These are phyloP conservation scores for Syncephalastrum contaminatum DNA, from an alignment of 371 early-diverging fungal species.

Conservation along the genomic window DNA sequence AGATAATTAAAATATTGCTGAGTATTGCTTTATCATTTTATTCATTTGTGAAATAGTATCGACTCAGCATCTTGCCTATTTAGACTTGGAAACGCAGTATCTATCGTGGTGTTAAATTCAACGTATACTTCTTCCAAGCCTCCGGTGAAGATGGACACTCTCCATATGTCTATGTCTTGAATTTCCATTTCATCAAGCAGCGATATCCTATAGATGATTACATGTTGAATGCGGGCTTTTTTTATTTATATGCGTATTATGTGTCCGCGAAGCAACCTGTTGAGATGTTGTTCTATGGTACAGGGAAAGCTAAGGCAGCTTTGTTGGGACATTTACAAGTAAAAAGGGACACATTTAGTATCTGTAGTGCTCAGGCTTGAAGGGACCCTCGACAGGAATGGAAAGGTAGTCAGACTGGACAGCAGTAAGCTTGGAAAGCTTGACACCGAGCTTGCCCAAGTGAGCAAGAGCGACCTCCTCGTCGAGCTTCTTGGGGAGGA, in stretches of 20 bases:
- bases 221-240: constrained; percentile 38
- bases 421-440: constrained; percentile 73
- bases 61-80: too few relatives aligned
- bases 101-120: too few relatives aligned
- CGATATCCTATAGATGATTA: constrained; percentile 2
- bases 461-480: constrained; percentile 98
- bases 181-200: neutral
- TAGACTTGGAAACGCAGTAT: too few relatives aligned
- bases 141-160: too few relatives aligned
- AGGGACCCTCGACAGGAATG: constrained; percentile 88
- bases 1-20: too few relatives aligned
- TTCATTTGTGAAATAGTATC: too few relatives aligned
- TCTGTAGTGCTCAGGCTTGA: constrained; percentile 95
- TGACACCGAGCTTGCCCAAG: constrained; percentile 94
- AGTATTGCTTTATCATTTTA: too few relatives aligned
- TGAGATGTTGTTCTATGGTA: constrained; percentile 40
- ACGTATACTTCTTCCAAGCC: too few relatives aligned
- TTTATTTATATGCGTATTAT: constrained; percentile 18
- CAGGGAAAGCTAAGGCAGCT: constrained; percentile 10
- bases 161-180: too few relatives aligned
- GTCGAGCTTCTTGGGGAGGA: constrained; percentile 98
- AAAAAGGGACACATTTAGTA: constrained; percentile 50
- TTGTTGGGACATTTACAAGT: constrained; percentile 8
- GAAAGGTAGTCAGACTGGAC: constrained; percentile 90
- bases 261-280: constrained; percentile 26